Conservation (phyloP, 139 green algal genomes). For the Chlorella vulgaris region DNA sequence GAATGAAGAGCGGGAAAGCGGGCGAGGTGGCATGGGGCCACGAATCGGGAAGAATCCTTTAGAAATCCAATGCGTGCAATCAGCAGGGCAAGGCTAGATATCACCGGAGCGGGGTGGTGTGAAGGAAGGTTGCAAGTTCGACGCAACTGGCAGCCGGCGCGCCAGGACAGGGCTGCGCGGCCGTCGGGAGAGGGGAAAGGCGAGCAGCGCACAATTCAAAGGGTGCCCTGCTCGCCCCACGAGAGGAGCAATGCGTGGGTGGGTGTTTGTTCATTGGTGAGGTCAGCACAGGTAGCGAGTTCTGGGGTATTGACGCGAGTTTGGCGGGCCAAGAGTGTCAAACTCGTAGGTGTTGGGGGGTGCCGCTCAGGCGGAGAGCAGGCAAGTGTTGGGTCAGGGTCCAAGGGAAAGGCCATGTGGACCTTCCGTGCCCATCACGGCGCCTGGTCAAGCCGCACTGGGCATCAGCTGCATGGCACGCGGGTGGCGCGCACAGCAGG, state of each 20-base stretch:
- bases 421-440: no score
- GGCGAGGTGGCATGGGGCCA: not conserved
- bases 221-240: no score
- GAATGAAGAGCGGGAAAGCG: not conserved
- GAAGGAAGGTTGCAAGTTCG: slow-evolving; percentile 5
- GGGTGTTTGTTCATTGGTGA: not conserved
- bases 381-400: no score
- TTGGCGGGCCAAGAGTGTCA: no score
- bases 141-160: not conserved
- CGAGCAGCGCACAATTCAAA: no score
- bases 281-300: not conserved
- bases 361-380: no score
- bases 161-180: not conserved
- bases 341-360: no score
- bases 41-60: not conserved
- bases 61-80: slow-evolving; percentile 7
- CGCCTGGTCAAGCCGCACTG: no score
- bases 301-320: not conserved
- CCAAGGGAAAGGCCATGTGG: not conserved
- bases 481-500: no score
- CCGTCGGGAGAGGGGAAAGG: not conserved
- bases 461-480: no score
- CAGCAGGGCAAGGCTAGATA: not conserved
- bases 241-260: no score
- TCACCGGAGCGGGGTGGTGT: not conserved